Evolutionary conservation across 106 monocot genomes (phyloP), one percentile per base, ranked within the genome.

Genomic region (Posidonia australis): DNA sequence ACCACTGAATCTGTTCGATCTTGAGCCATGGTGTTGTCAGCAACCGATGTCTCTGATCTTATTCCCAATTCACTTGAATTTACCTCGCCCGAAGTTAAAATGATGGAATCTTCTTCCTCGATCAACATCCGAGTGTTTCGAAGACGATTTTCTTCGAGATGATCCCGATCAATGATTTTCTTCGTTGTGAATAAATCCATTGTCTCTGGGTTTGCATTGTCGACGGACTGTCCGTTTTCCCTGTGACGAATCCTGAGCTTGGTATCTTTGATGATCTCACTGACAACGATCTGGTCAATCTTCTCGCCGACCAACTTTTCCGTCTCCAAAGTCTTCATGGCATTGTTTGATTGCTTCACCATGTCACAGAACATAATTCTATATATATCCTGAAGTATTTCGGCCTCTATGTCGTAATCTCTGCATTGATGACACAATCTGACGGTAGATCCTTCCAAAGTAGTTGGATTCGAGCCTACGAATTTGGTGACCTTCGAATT

Each of bases 221-320:
- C 20, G 31, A 36, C 16, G 13, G 31, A 60, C n/a, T 30, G 18
- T n/a, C 60, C 31, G 13, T 14, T 42, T 5, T 63, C 13, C 30
- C 30, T 16, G 13, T 13, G 27, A 9, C 46, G 44, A 22, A 17
- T 46, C 44, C 9, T 10, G 22, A 30, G n/a, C 12, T 30, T 44
- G 6, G 72, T 32, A 62, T 79, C 76, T 77, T 82, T 81, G 13
- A 75, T 30, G 54, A 44, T 36, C 31, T 67, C 65, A 46, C 30
- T 17, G 11, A 81, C 49, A 67, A 79, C 32, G 43, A 64, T 46
- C 29, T 26, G 30, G 20, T 72, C 28, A 16, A 68, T 67, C 0
- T 74, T 72, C 41, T 80, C 73, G 60, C 26, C 54, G 24, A 83
- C 16, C 18, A 64, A 18, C 32, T 16, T 61, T 58, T 73, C 67